phyloP scores from a whole-genome alignment of 345 rosid genomes.

The Dimocarpus longan region DNA sequence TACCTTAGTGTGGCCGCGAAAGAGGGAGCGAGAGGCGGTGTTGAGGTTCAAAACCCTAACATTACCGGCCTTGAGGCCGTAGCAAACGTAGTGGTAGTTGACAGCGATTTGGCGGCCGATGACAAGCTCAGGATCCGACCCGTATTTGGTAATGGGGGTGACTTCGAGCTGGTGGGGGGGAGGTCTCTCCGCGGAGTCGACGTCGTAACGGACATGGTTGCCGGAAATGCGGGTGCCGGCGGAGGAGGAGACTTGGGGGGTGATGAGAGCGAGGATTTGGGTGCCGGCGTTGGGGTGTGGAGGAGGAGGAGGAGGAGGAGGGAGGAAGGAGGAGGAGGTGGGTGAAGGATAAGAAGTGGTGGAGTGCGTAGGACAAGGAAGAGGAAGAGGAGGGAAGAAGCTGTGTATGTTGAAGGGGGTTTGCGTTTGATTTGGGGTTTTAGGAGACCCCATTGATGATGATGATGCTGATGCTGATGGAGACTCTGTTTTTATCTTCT shows the following conservation, averaged over 20 bases:
- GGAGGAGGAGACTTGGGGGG: background rate
- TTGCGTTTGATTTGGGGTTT: conserved; percentile 40
- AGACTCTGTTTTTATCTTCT: no score
- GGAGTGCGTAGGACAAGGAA: conserved; percentile 16
- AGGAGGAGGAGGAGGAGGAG: conserved; percentile 40
- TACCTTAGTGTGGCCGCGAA: conserved; percentile 88
- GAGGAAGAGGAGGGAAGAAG: conserved; percentile 34
- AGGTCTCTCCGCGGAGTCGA: conserved; percentile 66
- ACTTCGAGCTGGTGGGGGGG: conserved; percentile 93
- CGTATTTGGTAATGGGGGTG: conserved; percentile 88
- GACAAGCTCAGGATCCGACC: conserved; percentile 78
- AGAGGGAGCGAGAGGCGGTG: conserved; percentile 78
- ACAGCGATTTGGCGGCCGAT: conserved; percentile 90
- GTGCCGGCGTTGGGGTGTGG: conserved; percentile 46
- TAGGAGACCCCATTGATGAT: conserved; percentile 49
- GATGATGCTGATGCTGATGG: no score
- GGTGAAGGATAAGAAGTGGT: conserved; percentile 67
- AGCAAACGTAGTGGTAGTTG: conserved; percentile 73
- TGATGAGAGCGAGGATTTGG: conserved; percentile 71
- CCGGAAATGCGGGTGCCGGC: conserved; percentile 30
- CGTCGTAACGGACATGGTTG: conserved; percentile 57
- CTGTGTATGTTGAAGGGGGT: conserved; percentile 43
- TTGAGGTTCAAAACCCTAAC: conserved; percentile 81
- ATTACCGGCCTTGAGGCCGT: conserved; percentile 82
- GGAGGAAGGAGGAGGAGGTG: conserved; percentile 24